Evolutionary conservation across 78 protist species (phyloP), one percentile per base, ranked within the genome.

Genomic region (Diacronema lutheri): DNA sequence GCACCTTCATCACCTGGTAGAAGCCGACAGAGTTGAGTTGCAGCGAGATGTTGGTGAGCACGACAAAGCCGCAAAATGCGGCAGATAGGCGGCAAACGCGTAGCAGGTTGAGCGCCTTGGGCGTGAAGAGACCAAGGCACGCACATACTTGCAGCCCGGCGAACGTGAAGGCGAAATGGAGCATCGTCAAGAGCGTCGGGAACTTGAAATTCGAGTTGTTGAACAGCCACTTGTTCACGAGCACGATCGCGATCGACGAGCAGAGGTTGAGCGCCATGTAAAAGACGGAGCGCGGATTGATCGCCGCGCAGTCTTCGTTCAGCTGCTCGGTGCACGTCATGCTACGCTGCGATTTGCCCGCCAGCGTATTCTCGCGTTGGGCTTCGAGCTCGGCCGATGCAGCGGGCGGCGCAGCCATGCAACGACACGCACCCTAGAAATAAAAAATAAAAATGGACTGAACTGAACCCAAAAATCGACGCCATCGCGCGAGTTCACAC

Each of bases 21-120:
- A 89, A 84, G 58, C 92, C 91, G 55, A 91, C 92, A 1, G 84
- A 44, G 46, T 91, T 91, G 92, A 35, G 74, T 4, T 26, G 35
- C 26, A 91, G 87, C 21, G 87, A 74, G 50, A 89, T 20, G 35
- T 91, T 91, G 29, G 56, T 77, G 38, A 90, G 71, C 16, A 85
- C 89, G 29, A 91, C 91, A 14, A 38, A 88, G 21, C 82, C 90
- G 81, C 84, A 66, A 46, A 80, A 81, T 4, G 85, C 4, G 41
- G 3, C 33, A 46, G 66, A 44, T 0, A 88, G 35, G 9, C 62
- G 88, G 46, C 69, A 20, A 9, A 33, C 80, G 0, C 25, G 33
- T 0, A 0, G 7, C 21, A 41, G 38, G 33, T 4, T 0, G 33
- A 86, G 16, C 40, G 19, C 1, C 56, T 56, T 40, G 25, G 26